Conservation (phyloP, 208 protist species). For the Trypanosoma cruzi region DNA sequence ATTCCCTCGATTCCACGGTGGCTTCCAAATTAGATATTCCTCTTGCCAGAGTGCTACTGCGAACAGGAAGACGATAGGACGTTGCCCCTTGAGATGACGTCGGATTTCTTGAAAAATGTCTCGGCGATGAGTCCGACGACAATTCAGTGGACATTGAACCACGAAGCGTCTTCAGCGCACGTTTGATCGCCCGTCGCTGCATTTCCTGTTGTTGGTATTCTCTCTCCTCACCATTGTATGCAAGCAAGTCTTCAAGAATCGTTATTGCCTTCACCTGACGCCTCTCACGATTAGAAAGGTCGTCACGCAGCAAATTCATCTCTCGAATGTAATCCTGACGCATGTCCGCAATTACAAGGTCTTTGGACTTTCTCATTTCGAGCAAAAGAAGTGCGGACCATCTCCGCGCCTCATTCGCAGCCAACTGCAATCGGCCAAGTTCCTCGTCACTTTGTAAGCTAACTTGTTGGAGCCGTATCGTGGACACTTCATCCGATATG, state of each 20-base stretch:
- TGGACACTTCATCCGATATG: not conserved
- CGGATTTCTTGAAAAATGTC: not conserved
- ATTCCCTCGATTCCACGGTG: not conserved
- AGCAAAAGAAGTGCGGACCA: constrained; percentile 11
- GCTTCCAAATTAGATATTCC: not conserved
- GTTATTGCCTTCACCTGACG: constrained; percentile 9
- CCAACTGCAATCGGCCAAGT: constrained; percentile 3
- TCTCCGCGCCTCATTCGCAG: constrained; percentile 3
- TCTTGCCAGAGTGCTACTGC: not conserved
- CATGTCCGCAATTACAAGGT: constrained; percentile 8
- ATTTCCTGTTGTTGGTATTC: not conserved
- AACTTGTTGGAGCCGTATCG: constrained; percentile 1
- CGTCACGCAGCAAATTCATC: not conserved
- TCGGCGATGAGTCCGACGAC: not conserved
- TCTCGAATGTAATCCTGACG: not conserved
- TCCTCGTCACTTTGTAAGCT: constrained; percentile 21
- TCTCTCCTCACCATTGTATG: not conserved
- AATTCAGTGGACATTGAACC: not conserved
- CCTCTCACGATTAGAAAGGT: constrained; percentile 6
- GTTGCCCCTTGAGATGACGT: too few relatives aligned
- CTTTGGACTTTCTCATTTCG: constrained; percentile 16
- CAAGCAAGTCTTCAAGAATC: constrained; percentile 20
- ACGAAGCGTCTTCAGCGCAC: constrained; percentile 4
- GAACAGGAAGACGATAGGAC: not conserved
- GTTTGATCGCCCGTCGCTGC: not conserved